A percentile compares a stretch with the other conserved stretches of the same genome.
These are phyloP conservation scores for Agroathelia rolfsii DNA, from an alignment of 1,284 basidiomycete species.

Conservation along the genomic window DNA sequence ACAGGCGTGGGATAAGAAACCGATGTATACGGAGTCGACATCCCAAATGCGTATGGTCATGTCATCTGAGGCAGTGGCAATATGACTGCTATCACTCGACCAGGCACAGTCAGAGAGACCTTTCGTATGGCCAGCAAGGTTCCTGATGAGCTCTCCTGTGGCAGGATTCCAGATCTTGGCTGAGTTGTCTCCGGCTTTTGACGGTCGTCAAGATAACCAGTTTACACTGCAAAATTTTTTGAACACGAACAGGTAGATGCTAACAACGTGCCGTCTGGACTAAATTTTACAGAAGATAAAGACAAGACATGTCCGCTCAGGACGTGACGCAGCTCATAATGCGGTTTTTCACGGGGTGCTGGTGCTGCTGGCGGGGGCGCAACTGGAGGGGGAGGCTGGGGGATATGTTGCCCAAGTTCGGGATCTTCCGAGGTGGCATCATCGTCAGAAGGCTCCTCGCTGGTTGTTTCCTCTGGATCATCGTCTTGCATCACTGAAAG, in stretches of 20 bases:
- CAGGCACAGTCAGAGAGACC: slow-evolving; percentile 86
- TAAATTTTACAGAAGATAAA: slow-evolving; percentile 77
- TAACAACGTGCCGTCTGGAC: slow-evolving; percentile 70
- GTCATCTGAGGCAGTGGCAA: slow-evolving; percentile 89
- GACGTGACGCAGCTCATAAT: slow-evolving; percentile 57
- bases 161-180: slow-evolving; percentile 76
- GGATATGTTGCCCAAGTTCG: too few relatives aligned
- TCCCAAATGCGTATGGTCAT: slow-evolving; percentile 80
- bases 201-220: slow-evolving; percentile 1
- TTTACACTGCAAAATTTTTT: neutral
- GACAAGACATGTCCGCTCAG: slow-evolving; percentile 66
- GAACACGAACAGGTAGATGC: slow-evolving; percentile 62
- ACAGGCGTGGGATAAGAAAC: slow-evolving; percentile 5
- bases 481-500: too few relatives aligned
- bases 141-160: slow-evolving; percentile 67
- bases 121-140: slow-evolving; percentile 63
- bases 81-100: slow-evolving; percentile 71
- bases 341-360: slow-evolving; percentile 49
- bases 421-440: too few relatives aligned
- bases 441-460: too few relatives aligned
- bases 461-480: too few relatives aligned
- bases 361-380: slow-evolving; percentile 21
- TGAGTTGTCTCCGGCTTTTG: slow-evolving; percentile 58
- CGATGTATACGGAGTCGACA: slow-evolving; percentile 56
- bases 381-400: slow-evolving; percentile 21